Evolutionary conservation across 768 basidiomycete genomes (phyloP).

Genomic region (Tricholoma matsutake): DNA sequence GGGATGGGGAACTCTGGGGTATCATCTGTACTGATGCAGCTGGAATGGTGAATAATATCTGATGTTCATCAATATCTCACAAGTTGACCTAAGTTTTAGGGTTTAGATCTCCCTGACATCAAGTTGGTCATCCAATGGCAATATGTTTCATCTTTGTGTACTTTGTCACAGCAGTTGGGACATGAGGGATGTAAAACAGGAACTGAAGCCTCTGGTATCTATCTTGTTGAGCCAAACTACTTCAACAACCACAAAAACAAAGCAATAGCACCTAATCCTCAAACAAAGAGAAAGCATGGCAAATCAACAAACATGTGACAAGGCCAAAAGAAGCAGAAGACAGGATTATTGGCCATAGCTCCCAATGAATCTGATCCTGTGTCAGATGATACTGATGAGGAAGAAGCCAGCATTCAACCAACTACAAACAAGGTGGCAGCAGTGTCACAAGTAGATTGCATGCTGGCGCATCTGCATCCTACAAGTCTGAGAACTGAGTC

Average conservation of each 20-base stretch:
- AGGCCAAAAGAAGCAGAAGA: neutral
- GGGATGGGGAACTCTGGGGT: no score
- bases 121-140: no score
- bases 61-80: no score
- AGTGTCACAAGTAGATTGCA: no score
- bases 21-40: no score
- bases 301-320: neutral
- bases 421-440: neutral
- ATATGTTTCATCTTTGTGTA: no score
- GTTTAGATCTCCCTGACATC: no score
- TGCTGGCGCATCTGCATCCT: neutral
- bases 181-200: neutral
- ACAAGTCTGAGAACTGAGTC: neutral
- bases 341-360: neutral
- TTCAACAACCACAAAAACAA: neutral
- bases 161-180: no score
- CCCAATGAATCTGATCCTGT: neutral
- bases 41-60: no score
- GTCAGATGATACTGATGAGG: neutral
- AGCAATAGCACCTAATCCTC: neutral
- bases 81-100: no score
- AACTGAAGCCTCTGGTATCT: neutral
- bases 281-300: neutral
- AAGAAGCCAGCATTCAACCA: neutral
- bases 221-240: neutral